Evolutionary conservation across 768 basidiomycete genomes (phyloP), one percentile per base, ranked within the genome.

Genomic region (Amyloporia xantha): DNA sequence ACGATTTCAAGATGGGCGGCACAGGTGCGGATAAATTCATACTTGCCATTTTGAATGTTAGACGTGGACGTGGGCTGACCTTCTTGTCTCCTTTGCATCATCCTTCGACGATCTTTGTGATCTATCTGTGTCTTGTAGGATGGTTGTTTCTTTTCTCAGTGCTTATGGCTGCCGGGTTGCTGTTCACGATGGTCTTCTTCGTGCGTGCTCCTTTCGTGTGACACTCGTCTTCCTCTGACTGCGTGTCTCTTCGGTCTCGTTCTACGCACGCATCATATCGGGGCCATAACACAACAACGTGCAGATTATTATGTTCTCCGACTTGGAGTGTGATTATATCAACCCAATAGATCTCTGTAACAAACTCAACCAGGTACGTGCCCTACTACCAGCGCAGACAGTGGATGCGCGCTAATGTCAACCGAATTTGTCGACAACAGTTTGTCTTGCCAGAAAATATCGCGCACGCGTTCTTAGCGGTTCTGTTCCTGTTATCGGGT

Each of bases 261-360:
- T 25, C 11, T 25, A n/a, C n/a, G n/a, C n/a, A n/a, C 45, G 27
- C 24, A 26, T 50, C 27, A 44, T 26, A 17, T 23, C 36, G 19
- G 4, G 5, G 37, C 20, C 11, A 37, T 28, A n/a, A n/a, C 25
- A 41, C 26, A 33, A 25, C 44, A 24, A 27, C n/a, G 39, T 19
- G 26, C 59, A 98, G 95, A 97, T 99, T 62, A 98, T 99, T 75
- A 98, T 97, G 95, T 98, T 98, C 76, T 96, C 93, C 38, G 96
- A 98, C 73, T 74, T 98, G 64, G 95, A 97, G 72, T 96, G 92
- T 76, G 93, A 96, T 78, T 98, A 97, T 73, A 95, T 98, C 76
- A 99, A 99, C 71, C 96, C 96, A 45, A 99, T 99, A 81, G 96
- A 99, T 69, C 84, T 98, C 33, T 98, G 96, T 72, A 98, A 98